Evolutionary conservation across 1,284 basidiomycete genomes (phyloP), one percentile per base, ranked within the genome.

Genomic region (Cryptococcus sp.): DNA sequence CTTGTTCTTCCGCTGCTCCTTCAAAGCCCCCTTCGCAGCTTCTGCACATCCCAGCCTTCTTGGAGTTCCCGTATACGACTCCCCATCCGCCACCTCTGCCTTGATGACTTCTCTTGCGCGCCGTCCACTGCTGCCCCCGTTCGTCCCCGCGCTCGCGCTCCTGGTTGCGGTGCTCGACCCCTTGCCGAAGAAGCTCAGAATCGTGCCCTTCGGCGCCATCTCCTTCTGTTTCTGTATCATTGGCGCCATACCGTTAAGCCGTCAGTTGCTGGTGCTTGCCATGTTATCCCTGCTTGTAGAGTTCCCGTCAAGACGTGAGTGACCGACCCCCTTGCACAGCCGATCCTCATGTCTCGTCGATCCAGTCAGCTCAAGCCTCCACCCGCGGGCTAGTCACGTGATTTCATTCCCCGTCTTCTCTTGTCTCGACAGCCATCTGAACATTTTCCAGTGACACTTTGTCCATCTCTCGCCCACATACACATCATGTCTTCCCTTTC

Each of bases 121-220:
- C 40, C 28, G 28, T 33, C 5, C 28, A 9, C 28, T 9, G 28
- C 28, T 33, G 5, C 56, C 1, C 38, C 40, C 37, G 60, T 35
- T 40, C 43, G 39, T 39, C 50, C 50, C n/a, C 42, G 57, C 9
- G 15, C 21, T 38, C 28, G 42, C 33, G 28, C 28, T 33, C 38
- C 37, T 18, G 21, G 54, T 55, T 23, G 51, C 55, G 24, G 57
- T 18, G 47, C 33, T 21, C 13, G 52, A 53, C 11, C 57, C 48
- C 46, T 66, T 65, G 8, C 56, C 18, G 59, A 71, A 68, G 55
- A 71, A 71, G 53, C 46, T 58, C 23, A 69, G 53, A 38, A 71
- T 59, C 35, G 13, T 59, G n/a, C 57, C 39, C 15, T 39, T 53
- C 23, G 55, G 33, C 12, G 55, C 54, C 2, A 52, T 23, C 20